These are phyloP conservation scores for Mycothermus thermophilus DNA, from an alignment of 495 filamentous ascomycete genomes.

Conservation along the genomic window DNA sequence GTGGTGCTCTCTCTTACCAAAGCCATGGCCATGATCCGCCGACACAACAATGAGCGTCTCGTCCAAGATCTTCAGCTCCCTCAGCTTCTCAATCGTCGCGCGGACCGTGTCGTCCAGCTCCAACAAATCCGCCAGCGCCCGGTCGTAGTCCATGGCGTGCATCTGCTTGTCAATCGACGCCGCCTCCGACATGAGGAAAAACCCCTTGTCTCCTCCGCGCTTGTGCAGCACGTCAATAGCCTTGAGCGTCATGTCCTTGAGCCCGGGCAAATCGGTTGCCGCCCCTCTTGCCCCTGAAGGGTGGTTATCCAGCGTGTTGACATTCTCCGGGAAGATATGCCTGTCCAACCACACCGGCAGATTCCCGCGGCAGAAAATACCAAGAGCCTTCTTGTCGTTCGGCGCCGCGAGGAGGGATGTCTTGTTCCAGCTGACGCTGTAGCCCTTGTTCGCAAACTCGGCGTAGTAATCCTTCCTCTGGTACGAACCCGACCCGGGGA, in stretches of 20 bases:
- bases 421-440: slow-evolving; percentile 51
- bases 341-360: slow-evolving; percentile 61
- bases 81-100: slow-evolving; percentile 49
- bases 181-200: slow-evolving; percentile 65
- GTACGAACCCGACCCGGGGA: slow-evolving; percentile 39
- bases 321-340: slow-evolving; percentile 53
- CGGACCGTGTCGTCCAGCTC: slow-evolving; percentile 64
- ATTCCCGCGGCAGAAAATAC: slow-evolving; percentile 53
- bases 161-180: slow-evolving; percentile 71
- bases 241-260: slow-evolving; percentile 73
- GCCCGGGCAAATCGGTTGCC: slow-evolving; percentile 53
- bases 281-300: slow-evolving; percentile 43
- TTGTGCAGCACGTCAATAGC: slow-evolving; percentile 54
- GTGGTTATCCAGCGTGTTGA: slow-evolving; percentile 43
- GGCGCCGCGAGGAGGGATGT: slow-evolving; percentile 41
- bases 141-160: slow-evolving; percentile 63
- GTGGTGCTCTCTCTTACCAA: too few relatives aligned
- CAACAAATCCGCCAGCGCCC: slow-evolving; percentile 58
- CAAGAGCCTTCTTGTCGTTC: slow-evolving; percentile 44
- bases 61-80: slow-evolving; percentile 40
- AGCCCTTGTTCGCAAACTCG: slow-evolving; percentile 50
- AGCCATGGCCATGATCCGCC: slow-evolving; percentile 67
- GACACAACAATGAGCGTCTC: slow-evolving; percentile 58
- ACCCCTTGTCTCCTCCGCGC: slow-evolving; percentile 50
- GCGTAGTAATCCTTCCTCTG: slow-evolving; percentile 51